Evolutionary conservation across 176 grass and related monocot species (phyloP).

Genomic region (Musa acuminata): DNA sequence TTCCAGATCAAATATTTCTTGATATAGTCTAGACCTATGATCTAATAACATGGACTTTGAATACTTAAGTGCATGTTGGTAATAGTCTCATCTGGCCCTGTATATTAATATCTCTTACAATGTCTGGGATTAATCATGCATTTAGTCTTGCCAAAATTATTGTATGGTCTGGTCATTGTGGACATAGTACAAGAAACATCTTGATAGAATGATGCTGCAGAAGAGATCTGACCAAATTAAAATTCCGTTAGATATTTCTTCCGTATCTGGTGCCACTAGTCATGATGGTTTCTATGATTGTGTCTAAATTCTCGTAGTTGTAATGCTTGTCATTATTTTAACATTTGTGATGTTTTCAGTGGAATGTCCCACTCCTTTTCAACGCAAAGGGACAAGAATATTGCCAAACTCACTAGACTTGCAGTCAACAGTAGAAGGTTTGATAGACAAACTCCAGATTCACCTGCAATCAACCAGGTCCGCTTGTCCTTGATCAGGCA

Average conservation of each 20-base stretch:
- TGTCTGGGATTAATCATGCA: too few species aligned
- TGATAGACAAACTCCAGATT: conserved; percentile 38
- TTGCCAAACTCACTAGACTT: conserved; percentile 76
- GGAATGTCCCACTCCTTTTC: conserved; percentile 89
- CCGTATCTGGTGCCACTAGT: background rate
- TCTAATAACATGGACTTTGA: too few species aligned
- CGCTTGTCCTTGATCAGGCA: background rate
- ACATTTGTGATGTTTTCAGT: conserved; percentile 32
- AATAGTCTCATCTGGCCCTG: too few species aligned
- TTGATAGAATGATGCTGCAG: too few species aligned
- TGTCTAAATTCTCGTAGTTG: background rate
- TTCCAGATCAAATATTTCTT: too few species aligned
- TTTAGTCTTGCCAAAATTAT: too few species aligned
- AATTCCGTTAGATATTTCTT: background rate
- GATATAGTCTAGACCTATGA: too few species aligned
- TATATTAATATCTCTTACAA: too few species aligned
- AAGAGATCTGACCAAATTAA: background rate
- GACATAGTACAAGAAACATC: too few species aligned
- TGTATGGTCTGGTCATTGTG: too few species aligned
- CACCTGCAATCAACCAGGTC: conserved; percentile 62
- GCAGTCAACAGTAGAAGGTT: conserved; percentile 68
- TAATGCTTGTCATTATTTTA: conserved; percentile 4
- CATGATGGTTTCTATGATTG: background rate
- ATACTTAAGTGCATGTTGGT: too few species aligned
- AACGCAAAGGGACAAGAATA: conserved; percentile 71